Evolutionary conservation across 1,284 basidiomycete genomes (phyloP), one percentile per base, ranked within the genome.

Genomic region (Xanthoconium separans): DNA sequence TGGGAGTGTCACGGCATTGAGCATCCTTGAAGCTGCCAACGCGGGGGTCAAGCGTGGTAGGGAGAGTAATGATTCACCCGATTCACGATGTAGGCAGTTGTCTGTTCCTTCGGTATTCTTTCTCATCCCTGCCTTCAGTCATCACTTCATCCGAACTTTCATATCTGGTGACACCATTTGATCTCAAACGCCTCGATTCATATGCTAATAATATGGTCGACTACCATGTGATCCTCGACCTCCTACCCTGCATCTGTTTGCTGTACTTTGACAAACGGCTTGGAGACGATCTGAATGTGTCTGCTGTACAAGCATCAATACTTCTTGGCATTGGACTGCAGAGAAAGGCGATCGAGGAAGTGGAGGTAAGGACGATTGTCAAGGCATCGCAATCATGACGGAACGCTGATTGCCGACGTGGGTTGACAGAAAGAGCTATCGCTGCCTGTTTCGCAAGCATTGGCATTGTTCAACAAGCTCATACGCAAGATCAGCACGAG

Each of bases 121-220:
- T 22, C 44, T 51, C 20, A 50, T 12, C 40, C 27, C 29, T 44
- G 15, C 31, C 37, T 20, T 36, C 43, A 85, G 91, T 72, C 52
- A 75, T 85, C 27, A 71, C 72, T n/a, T 72, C 87, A 2, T 66
- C 79, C 2, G 95, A 98, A 64, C 77, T 99, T 10, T 78, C 81
- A 2, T 76, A 87, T 40, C 72, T 92, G 16, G 72, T 97, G 56
- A 87, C 93, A 1, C 94, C 96, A 0, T 98, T 98, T 69, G 97
- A 99, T 73, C 79, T 99, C 64, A 98, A 98, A 74, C 87, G 97
- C 3, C 82, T 99, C 34, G 91, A 96, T 61, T 91, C 95, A 7
- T 99, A 99, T 65, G 89, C 93, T 6, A 95, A 96, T 71, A 97
- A 95, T 73, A 87, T 91, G 84, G 81, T 99, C 45, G 97, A 99